A percentile compares a stretch with the other conserved stretches of the same genome.
Evolutionary conservation across 257 asterid species (phyloP).

Genomic region (Osmanthus fragrans): DNA sequence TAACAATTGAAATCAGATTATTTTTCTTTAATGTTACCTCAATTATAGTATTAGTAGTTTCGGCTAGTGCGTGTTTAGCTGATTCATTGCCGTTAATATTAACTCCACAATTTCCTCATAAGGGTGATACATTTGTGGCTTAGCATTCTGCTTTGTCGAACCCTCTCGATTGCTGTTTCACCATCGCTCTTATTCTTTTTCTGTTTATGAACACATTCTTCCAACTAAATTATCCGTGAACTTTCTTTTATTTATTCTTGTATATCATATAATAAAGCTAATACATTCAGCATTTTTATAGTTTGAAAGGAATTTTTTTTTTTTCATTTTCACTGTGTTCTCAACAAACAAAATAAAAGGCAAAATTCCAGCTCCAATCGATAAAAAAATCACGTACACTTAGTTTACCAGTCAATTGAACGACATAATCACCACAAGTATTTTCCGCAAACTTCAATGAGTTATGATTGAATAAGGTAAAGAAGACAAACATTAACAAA

Average conservation of each 20-base stretch:
- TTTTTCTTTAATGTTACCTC: constrained; percentile 46
- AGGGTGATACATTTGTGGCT: constrained; percentile 94
- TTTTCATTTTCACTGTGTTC: too few species aligned
- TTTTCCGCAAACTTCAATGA: constrained; percentile 34
- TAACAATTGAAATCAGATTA: constrained; percentile 9
- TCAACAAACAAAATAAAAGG: too few species aligned
- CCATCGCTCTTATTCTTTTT: too few species aligned
- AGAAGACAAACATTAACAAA: not conserved
- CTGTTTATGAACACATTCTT: constrained; percentile 23
- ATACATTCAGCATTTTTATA: too few species aligned
- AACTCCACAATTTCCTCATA: constrained; percentile 77
- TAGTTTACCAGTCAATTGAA: too few species aligned
- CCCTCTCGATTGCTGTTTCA: constrained; percentile 18
- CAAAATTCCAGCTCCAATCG: too few species aligned
- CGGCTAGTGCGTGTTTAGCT: constrained; percentile 71
- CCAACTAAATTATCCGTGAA: constrained; percentile 26
- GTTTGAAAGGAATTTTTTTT: too few species aligned
- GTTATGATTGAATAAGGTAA: constrained; percentile 38
- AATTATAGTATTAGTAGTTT: constrained; percentile 71
- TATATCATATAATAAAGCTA: too few species aligned
- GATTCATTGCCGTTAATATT: constrained; percentile 48
- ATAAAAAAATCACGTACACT: too few species aligned
- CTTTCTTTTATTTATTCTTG: not conserved
- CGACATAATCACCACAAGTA: too few species aligned
- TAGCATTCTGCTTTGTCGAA: constrained; percentile 70